These are phyloP conservation scores for Lipomyces mesembrius DNA, from an alignment of 805 yeast species.

Conservation along the genomic window DNA sequence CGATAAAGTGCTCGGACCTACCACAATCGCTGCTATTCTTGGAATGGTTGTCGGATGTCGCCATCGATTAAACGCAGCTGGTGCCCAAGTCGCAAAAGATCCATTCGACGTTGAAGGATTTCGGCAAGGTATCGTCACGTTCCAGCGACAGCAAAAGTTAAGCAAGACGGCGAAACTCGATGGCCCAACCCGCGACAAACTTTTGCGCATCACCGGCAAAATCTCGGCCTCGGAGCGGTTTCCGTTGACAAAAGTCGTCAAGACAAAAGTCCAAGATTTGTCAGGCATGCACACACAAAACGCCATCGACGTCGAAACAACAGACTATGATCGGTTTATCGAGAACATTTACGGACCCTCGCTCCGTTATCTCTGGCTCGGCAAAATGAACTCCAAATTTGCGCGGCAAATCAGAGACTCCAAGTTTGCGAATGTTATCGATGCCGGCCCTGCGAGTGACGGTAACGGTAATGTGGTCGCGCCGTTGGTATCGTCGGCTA, in stretches of 20 bases:
- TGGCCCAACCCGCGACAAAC: constrained; percentile 56
- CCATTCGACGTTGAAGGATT: constrained; percentile 78
- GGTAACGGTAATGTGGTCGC: not conserved
- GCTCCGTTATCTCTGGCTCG: constrained; percentile 52
- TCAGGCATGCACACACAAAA: constrained; percentile 47
- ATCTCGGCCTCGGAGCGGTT: constrained; percentile 49
- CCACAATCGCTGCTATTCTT: constrained; percentile 76
- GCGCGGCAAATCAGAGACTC: constrained; percentile 35
- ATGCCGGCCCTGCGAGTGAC: not conserved
- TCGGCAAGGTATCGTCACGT: constrained; percentile 67
- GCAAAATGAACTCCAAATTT: constrained; percentile 51
- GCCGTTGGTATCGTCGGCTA: not conserved
- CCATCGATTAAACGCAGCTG: constrained; percentile 60
- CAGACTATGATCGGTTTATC: constrained; percentile 45
- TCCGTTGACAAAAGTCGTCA: constrained; percentile 68
- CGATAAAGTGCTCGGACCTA: constrained; percentile 63
- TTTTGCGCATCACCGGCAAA: constrained; percentile 56
- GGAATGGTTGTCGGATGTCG: constrained; percentile 75
- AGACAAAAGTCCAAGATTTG: constrained; percentile 72
- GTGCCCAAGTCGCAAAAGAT: constrained; percentile 73
- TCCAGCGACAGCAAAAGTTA: constrained; percentile 72
- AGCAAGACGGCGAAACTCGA: constrained; percentile 57
- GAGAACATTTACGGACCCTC: constrained; percentile 45
- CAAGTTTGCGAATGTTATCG: constrained; percentile 13
- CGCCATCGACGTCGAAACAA: constrained; percentile 46